These are phyloP conservation scores for Isoetes engelmannii DNA, from an alignment of 83 land plant species.

Conservation along the genomic window DNA sequence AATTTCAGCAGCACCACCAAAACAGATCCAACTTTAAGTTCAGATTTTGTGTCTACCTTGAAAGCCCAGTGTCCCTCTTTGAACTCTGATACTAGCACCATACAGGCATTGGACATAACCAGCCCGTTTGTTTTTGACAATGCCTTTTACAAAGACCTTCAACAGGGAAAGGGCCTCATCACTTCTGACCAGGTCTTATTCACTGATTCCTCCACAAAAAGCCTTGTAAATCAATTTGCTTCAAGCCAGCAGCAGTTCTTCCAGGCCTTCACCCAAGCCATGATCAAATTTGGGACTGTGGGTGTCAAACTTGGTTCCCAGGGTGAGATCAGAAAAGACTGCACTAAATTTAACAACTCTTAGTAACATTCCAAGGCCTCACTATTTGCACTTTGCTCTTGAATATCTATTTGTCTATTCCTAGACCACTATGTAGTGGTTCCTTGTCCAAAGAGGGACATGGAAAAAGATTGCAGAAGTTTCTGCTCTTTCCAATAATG, in stretches of 20 bases:
- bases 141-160: constrained; percentile 40
- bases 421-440: too few species aligned
- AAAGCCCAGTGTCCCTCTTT: constrained; percentile 12
- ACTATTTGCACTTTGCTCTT: too few species aligned
- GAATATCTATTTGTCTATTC: too few species aligned
- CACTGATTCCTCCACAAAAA: constrained; percentile 32
- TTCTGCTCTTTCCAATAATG: too few species aligned
- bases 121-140: constrained; percentile 49
- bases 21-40: constrained; percentile 16
- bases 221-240: constrained; percentile 40
- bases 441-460: too few species aligned
- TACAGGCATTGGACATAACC: background rate
- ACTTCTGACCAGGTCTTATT: constrained; percentile 47
- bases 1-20: constrained; percentile 7
- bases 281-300: constrained; percentile 36
- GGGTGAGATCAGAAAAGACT: constrained; percentile 48
- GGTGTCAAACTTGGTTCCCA: constrained; percentile 38
- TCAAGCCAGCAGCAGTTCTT: constrained; percentile 19
- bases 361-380: too few species aligned
- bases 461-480: too few species aligned
- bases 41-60: background rate
- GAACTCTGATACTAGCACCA: constrained; percentile 21
- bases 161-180: constrained; percentile 44
- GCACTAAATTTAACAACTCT: constrained; percentile 8
- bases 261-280: constrained; percentile 33